Base-by-base conservation (phyloP, 257 asterid species). In the Solanum clarkiae region DNA sequence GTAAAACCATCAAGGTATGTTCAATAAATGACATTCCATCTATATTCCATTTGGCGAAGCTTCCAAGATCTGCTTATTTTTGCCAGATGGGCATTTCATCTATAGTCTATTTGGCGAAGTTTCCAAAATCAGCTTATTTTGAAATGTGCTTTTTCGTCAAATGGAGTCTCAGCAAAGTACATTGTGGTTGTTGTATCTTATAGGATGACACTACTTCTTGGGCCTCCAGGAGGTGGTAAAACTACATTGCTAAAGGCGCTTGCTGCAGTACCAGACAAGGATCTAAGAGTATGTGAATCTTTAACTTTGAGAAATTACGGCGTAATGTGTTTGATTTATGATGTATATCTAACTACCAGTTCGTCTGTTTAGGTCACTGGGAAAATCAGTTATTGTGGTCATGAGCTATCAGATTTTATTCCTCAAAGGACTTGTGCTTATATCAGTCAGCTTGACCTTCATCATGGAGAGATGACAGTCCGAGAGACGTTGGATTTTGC, bases 181-280 rank as follows among this genome's bases (percentile, higher is more conserved):
- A 14, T 22, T 81, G 14, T 51, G 66, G 24, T 84, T 45, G 54
- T 80, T 49, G 40, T 16, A 29, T 80, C 88, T 57, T 84, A 18
- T 85, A 95, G 99, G 97, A 92, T 94, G 97, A 92, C 98, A 20
- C 93, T 97, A 69, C 97, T 97, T 89, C 98, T 97, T 42, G 99
- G 99, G 60, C 99, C 99, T 84, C 99, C 99, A 3, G 92, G 98
- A 4, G 80, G 98, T 12, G 99, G 99, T 80, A 97, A 97, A 88
- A 97, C 98, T 36, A 89, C 92, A 36, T 84, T 95, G 86, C 88
- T 97, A 45, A 93, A 93, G 88, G 93, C 98, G 77, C 98, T 97
- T 62, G 93, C 99, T 10, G 98, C 94, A 68, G 91, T 85, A 70
- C 90, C 89, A 81, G 99, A 95, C 68, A 86, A 90, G 84, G 94